These are phyloP conservation scores for Plasmodium knowlesi DNA, from an alignment of 169 alveolate genomes.

Conservation along the genomic window DNA sequence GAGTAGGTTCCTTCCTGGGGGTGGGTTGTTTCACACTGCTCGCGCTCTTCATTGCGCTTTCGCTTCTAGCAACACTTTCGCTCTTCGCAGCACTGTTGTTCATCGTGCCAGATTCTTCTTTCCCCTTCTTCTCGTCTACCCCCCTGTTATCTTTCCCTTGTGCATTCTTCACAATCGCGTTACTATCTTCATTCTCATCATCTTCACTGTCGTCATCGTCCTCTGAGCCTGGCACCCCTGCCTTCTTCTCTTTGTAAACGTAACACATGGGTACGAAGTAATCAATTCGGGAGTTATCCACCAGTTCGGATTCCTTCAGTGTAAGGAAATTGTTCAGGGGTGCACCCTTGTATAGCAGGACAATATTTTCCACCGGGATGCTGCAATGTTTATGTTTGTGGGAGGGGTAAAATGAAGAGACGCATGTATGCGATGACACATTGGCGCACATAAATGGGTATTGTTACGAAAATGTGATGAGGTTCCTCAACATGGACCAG, in stretches of 20 bases:
- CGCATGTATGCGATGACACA: neutral
- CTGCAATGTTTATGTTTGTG: neutral
- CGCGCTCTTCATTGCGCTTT: neutral
- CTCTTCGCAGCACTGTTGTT: neutral
- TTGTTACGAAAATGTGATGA: neutral
- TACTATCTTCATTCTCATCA: neutral
- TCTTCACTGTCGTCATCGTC: constrained; percentile 11
- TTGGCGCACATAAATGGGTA: neutral
- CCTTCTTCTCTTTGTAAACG: constrained; percentile 43
- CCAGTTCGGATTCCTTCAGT: constrained; percentile 49
- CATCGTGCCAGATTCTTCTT: neutral
- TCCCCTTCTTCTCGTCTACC: neutral
- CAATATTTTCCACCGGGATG: constrained; percentile 57
- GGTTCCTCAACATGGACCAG: neutral
- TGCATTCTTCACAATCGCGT: neutral
- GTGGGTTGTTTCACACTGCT: neutral
- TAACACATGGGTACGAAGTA: constrained; percentile 61
- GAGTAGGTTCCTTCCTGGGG: neutral
- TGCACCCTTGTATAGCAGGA: constrained; percentile 53
- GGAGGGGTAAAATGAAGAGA: neutral
- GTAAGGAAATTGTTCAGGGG: constrained; percentile 60
- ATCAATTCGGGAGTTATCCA: constrained; percentile 27
- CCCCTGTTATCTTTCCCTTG: neutral
- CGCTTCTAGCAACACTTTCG: neutral
- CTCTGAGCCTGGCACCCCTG: neutral